Evolutionary conservation across 495 filamentous ascomycete genomes (phyloP), one percentile per base, ranked within the genome.

Genomic region (Aspergillus bertholletiae): DNA sequence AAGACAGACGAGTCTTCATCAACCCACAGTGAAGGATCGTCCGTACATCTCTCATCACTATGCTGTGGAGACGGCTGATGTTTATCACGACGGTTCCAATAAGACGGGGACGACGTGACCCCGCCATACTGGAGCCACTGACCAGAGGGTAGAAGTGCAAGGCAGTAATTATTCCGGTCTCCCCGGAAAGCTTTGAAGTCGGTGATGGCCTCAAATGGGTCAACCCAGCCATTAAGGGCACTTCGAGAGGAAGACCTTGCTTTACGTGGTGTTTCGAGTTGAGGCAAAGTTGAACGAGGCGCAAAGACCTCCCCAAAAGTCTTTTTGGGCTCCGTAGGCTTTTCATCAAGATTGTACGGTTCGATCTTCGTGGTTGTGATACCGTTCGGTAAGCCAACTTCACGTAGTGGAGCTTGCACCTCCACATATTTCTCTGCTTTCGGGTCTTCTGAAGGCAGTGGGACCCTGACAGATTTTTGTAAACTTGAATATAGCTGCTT

Each of bases 401-500:
- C 89, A 41, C 74, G 77, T 22, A 95, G 69, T 15, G 72, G 61
- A 23, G 71, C 63, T 41, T 74, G 68, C 23, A 75, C 71, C 39
- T 75, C 72, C n/a, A 75, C 70, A 17, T 74, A 73, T 47, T 79
- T 77, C 53, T 77, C 65, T 24, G 69, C 52, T 15, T 68, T 60
- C 20, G 67, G 57, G n/a, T 78, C 75, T 13, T 73, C 62, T 20
- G 67, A 71, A 21, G 62, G 62, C 20, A 71, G 49, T 12, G 62
- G 60, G 37, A 73, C 63, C 43, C 68, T 70, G 49, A 67, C 57
- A 3, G 80, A 73, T 55, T 81, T 80, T 57, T 87, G 86, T 23
- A 92, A 71, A 68, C 91, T 95, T 13, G 91, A 91, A 68, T 91
- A 96, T 15, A 96, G 75, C 50, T 93, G 89, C 59, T 84, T 88